Conservation (phyloP, 2,329 filamentous ascomycete species). For the Myriosclerotinia curreyana region DNA sequence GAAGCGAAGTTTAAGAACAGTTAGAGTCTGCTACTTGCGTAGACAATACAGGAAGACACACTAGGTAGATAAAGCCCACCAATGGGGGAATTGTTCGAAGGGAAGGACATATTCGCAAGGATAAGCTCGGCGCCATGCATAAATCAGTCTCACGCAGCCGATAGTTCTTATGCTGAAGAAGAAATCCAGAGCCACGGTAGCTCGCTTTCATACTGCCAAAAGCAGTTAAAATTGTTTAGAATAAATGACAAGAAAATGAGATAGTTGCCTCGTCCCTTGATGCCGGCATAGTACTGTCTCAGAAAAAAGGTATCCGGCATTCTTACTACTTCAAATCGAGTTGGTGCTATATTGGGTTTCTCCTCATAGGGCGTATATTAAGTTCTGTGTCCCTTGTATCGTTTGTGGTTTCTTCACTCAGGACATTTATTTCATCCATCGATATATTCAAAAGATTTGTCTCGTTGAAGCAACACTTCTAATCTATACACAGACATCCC, state of each 20-base stretch:
- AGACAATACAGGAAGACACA: slow-evolving; percentile 1
- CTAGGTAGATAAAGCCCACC: slow-evolving; percentile 7
- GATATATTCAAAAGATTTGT: slow-evolving; percentile 1
- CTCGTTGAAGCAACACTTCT: background rate
- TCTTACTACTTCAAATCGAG: slow-evolving; percentile 12
- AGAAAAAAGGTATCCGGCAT: slow-evolving; percentile 4
- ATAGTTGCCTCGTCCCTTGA: slow-evolving; percentile 16
- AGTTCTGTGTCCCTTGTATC: background rate
- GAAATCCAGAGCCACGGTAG: slow-evolving; percentile 10
- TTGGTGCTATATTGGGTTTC: slow-evolving; percentile 14
- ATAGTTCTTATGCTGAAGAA: slow-evolving; percentile 7
- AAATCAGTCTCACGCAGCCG: slow-evolving; percentile 4
- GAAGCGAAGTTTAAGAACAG: slow-evolving; percentile 4
- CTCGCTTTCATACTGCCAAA: slow-evolving; percentile 12
- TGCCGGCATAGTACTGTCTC: slow-evolving; percentile 15
- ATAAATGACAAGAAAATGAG: background rate
- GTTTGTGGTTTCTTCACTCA: background rate
- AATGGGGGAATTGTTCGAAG: slow-evolving; percentile 4
- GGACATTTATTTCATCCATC: background rate
- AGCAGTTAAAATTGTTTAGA: slow-evolving; percentile 14
- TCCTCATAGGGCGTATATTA: slow-evolving; percentile 9
- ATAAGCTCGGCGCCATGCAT: background rate
- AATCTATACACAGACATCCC: background rate
- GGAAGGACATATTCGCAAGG: background rate
- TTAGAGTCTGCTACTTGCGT: slow-evolving; percentile 4